Percentiles rank a stretch among this genome's conserved stretches.
phyloP scores from a whole-genome alignment of 805 yeast species.

The Suhomyces tanzawaensis region DNA sequence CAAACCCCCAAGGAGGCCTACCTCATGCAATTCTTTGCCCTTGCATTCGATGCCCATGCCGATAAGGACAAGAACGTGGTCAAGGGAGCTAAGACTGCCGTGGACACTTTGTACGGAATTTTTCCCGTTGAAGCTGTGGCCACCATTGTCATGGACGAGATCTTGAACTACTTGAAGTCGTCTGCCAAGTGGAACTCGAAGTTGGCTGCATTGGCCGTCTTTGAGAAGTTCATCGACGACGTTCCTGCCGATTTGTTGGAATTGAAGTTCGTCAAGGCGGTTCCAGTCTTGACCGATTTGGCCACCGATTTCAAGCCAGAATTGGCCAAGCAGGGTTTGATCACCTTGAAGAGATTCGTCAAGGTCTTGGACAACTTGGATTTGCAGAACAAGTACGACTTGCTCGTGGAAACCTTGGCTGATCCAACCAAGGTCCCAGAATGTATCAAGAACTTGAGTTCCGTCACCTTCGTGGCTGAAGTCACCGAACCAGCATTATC shows the following conservation, averaged over 20 bases:
- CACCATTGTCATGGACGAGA: constrained; percentile 59
- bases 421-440: constrained; percentile 86
- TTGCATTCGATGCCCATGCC: constrained; percentile 68
- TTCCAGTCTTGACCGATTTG: constrained; percentile 84
- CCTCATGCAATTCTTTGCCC: constrained; percentile 58
- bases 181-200: constrained; percentile 95
- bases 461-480: constrained; percentile 97
- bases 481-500: constrained; percentile 96
- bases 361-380: constrained; percentile 89
- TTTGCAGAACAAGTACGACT: constrained; percentile 77
- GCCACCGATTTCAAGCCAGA: constrained; percentile 97
- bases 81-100: constrained; percentile 80
- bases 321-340: constrained; percentile 79
- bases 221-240: constrained; percentile 74
- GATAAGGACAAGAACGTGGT: constrained; percentile 87
- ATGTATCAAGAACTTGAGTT: constrained; percentile 83
- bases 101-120: constrained; percentile 64
- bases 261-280: constrained; percentile 68
- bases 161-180: constrained; percentile 64
- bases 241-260: constrained; percentile 86
- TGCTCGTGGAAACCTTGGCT: constrained; percentile 82
- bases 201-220: constrained; percentile 67
- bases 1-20: constrained; percentile 74
- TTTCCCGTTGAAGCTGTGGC: constrained; percentile 79
- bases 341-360: constrained; percentile 68